Conservation (phyloP, 202 grass and related monocot genomes). For the Musa balbisiana region DNA sequence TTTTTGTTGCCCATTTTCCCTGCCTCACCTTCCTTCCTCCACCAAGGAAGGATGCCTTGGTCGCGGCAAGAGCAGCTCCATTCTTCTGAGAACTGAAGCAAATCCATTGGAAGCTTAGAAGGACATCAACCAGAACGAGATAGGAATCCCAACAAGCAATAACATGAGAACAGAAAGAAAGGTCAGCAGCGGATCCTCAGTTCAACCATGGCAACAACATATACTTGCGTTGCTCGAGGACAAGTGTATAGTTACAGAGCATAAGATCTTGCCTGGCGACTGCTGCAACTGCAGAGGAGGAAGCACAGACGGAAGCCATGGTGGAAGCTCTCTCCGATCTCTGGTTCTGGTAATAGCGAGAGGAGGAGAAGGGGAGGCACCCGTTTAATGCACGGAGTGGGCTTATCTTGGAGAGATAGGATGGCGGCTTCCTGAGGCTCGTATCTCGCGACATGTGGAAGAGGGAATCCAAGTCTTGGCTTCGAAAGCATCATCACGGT, state of each 20-base stretch:
- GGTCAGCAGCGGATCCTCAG: too few species aligned
- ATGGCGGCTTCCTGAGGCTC: constrained; percentile 29
- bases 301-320: constrained; percentile 71
- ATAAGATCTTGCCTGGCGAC: constrained; percentile 37
- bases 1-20: constrained; percentile 18
- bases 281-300: constrained; percentile 67
- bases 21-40: constrained; percentile 33
- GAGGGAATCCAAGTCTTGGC: constrained; percentile 52
- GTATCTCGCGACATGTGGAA: constrained; percentile 57
- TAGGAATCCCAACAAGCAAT: too few species aligned
- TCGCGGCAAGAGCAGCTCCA: neutral
- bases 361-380: constrained; percentile 2
- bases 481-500: constrained; percentile 22
- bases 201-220: too few species aligned
- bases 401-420: constrained; percentile 72
- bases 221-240: too few species aligned
- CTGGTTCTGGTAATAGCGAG: neutral
- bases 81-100: constrained; percentile 25
- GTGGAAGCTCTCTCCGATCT: constrained; percentile 10
- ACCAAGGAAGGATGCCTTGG: constrained; percentile 52
- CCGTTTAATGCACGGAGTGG: constrained; percentile 35
- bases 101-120: too few species aligned
- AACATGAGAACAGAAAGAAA: too few species aligned
- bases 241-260: too few species aligned
- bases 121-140: too few species aligned